Evolutionary conservation across 1,284 basidiomycete genomes (phyloP), one percentile per base, ranked within the genome.

Genomic region (Puccinia triticina): DNA sequence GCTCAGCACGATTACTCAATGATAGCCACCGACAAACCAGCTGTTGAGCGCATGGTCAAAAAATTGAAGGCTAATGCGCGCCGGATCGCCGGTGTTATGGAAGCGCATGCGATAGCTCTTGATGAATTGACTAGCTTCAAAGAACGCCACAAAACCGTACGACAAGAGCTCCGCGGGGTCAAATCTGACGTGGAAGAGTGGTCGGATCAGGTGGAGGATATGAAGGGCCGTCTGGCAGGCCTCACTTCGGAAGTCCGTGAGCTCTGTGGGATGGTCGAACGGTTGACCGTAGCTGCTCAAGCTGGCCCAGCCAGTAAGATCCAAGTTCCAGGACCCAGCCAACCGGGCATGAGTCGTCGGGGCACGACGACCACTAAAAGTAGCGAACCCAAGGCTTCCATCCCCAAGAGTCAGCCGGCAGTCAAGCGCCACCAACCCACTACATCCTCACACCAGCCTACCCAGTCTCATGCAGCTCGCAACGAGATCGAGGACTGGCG

Each of bases 401-500:
- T 81, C 29, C 66, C 69, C 1, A 81, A 74, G 29, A 81, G 67
- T 32, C 79, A 81, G 37, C 77, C 53, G 46, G n/a, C 67, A 29
- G 50, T 81, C n/a, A 73, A 81, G 61, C 69, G 43, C 5, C 53
- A 74, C 14, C 18, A 16, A 66, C 50, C 37, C 16, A 46, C 61
- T 55, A 8, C 14, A 57, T 29, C 61, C 1, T 67, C 80, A 48
- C 59, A 76, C 32, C 32, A 34, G 26, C 48, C 80, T 18, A 29
- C 57, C 66, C 57, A 82, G 26, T 82, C 78, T 23, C 37, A 64
- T 14, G 67, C 21, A 46, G 50, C 64, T 21, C 55, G 59, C 14
- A 69, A 73, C 29, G 80, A 67, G 7, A 76, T 82, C 69, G 80
- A 82, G 53, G 80, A 73, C 26, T 82, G 80, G 80, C 57, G 80